Evolutionary conservation across 2,329 filamentous ascomycete genomes (phyloP).

Genomic region (Venturia pyrina): DNA sequence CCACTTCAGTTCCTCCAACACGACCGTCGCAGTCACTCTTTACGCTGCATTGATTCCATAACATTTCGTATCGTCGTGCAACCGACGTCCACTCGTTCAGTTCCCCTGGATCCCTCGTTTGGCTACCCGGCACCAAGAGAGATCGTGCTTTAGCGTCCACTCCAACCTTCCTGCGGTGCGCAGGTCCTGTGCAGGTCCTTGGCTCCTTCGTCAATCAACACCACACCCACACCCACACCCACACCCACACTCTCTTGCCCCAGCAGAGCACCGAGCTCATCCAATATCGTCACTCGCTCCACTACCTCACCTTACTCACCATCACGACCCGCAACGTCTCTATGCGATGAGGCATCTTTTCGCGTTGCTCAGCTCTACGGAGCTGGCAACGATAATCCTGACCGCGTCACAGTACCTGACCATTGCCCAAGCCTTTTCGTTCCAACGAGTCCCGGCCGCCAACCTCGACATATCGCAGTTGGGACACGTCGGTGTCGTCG

Average conservation of each 20-base stretch:
- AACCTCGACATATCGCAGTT: conserved; percentile 70
- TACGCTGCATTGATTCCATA: not conserved
- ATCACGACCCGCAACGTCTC: not conserved
- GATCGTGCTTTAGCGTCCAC: not conserved
- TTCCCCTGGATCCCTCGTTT: not conserved
- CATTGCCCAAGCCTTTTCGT: conserved; percentile 31
- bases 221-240: not conserved
- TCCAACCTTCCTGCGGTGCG: not conserved
- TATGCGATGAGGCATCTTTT: conserved; percentile 12
- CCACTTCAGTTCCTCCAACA: not conserved
- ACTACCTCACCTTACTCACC: not conserved
- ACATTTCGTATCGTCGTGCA: not conserved
- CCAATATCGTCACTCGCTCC: not conserved
- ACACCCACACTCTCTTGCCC: not conserved
- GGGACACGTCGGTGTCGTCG: conserved; percentile 74
- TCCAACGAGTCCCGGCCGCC: conserved; percentile 53
- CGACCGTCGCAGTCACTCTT: not conserved
- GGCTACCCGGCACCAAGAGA: not conserved
- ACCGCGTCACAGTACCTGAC: conserved; percentile 19
- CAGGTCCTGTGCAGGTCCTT: not conserved
- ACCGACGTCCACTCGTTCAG: not conserved
- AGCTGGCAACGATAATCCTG: conserved; percentile 22
- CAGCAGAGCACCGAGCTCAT: not conserved
- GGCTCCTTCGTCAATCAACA: conserved; percentile 1
- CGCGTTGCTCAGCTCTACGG: conserved; percentile 11